phyloP scores from a whole-genome alignment of 306 rosid genomes.

The Benincasa hispida region DNA sequence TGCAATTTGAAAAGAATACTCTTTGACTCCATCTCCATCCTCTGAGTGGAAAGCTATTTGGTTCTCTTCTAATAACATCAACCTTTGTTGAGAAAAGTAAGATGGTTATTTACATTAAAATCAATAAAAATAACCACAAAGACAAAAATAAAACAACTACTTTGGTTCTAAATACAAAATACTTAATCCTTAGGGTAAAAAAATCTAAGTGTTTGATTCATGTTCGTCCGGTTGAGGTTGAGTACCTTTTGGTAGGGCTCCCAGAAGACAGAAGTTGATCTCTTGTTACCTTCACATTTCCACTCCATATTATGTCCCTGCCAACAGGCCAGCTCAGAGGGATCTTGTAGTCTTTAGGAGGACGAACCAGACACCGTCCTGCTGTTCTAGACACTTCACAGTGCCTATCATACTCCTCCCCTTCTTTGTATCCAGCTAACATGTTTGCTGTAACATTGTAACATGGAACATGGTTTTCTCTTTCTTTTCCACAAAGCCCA shows the following conservation, averaged over 20 bases:
- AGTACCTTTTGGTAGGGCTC: conserved; percentile 95
- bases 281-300: conserved; percentile 86
- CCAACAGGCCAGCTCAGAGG: conserved; percentile 92
- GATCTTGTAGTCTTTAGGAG: conserved; percentile 95
- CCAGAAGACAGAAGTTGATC: conserved; percentile 98
- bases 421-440: conserved; percentile 57
- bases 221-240: not conserved
- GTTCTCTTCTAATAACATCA: conserved; percentile 96
- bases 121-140: not conserved
- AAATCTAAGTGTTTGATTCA: conserved; percentile 6
- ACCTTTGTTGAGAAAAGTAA: conserved; percentile 26
- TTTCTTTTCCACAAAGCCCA: conserved; percentile 73
- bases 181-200: not conserved
- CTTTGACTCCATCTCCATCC: conserved; percentile 91
- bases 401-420: conserved; percentile 90
- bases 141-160: not conserved
- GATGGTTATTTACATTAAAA: not conserved
- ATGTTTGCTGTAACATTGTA: conserved; percentile 67
- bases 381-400: conserved; percentile 37
- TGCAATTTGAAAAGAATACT: conserved; percentile 84
- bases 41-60: conserved; percentile 96
- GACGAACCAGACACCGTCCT: conserved; percentile 73
- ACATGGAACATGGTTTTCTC: conserved; percentile 86
- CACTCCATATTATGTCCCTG: conserved; percentile 94
- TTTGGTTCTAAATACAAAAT: not conserved